A percentile compares a stretch with the other conserved stretches of the same genome.
phyloP scores from a whole-genome alignment of 805 yeast species.

The Maudiozyma serrabonitensis region DNA sequence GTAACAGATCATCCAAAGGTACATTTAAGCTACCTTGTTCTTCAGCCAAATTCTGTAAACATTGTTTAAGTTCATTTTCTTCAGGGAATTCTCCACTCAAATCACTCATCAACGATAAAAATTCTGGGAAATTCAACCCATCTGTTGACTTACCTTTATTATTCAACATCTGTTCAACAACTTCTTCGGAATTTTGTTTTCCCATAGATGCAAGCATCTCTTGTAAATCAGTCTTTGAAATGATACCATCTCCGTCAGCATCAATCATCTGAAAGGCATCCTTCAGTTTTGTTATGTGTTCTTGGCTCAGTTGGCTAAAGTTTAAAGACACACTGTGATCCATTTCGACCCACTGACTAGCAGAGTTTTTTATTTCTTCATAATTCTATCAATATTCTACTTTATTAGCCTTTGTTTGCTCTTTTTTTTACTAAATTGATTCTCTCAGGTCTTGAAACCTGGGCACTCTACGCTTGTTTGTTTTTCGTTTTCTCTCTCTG shows the following conservation, averaged over 20 bases:
- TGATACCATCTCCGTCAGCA: slow-evolving; percentile 65
- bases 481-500: too few relatives aligned
- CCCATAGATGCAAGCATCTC: slow-evolving; percentile 46
- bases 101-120: slow-evolving; percentile 50
- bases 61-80: slow-evolving; percentile 44
- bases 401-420: neutral
- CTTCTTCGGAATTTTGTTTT: slow-evolving; percentile 33
- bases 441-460: too few relatives aligned
- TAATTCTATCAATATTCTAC: too few relatives aligned
- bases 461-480: too few relatives aligned
- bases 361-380: neutral
- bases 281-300: slow-evolving; percentile 55
- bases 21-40: slow-evolving; percentile 33
- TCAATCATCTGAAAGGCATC: slow-evolving; percentile 76
- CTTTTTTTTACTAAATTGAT: neutral
- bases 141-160: slow-evolving; percentile 4
- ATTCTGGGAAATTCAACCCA: slow-evolving; percentile 52
- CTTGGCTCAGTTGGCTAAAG: slow-evolving; percentile 41
- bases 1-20: slow-evolving; percentile 39
- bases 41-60: slow-evolving; percentile 42
- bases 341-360: slow-evolving; percentile 7
- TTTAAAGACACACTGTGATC: slow-evolving; percentile 25
- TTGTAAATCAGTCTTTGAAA: slow-evolving; percentile 46
- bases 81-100: slow-evolving; percentile 44
- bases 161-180: slow-evolving; percentile 42